phyloP scores from a whole-genome alignment of 768 basidiomycete species.

The Fomitopsis serialis region DNA sequence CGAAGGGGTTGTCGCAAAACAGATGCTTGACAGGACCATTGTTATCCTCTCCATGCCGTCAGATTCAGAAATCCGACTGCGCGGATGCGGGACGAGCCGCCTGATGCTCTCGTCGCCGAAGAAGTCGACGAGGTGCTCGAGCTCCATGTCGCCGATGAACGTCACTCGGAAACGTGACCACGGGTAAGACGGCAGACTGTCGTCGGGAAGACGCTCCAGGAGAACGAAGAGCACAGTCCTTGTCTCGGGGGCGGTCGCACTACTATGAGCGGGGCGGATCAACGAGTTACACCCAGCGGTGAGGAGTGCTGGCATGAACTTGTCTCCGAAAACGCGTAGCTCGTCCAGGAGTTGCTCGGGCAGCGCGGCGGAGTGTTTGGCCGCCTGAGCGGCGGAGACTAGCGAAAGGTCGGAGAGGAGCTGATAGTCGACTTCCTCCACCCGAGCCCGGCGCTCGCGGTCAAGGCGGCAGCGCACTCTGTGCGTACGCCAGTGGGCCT shows the following conservation, averaged over 20 bases:
- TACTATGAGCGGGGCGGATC: not conserved
- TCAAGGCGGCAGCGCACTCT: not conserved
- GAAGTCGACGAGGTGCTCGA: not conserved
- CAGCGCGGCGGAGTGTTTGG: not conserved
- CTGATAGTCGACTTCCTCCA: not conserved
- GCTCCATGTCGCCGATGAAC: not conserved
- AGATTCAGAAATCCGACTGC: not conserved
- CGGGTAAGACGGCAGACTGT: not conserved
- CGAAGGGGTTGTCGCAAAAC: not conserved
- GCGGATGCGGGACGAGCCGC: not conserved
- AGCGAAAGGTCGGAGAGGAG: not conserved
- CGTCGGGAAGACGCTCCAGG: not conserved
- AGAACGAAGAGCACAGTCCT: not conserved
- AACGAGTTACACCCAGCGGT: not conserved
- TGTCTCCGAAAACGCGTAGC: not conserved
- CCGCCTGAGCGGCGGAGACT: not conserved
- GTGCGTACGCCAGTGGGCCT: not conserved
- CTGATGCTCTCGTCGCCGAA: not conserved
- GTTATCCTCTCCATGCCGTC: not conserved
- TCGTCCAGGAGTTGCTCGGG: not conserved
- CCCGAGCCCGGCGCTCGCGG: not conserved
- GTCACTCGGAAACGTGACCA: not conserved
- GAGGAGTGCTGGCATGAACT: not conserved
- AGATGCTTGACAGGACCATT: not conserved
- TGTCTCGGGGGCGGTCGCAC: not conserved